Conservation (phyloP, 2,329 filamentous ascomycete genomes). For the Biscogniauxia marginata region DNA sequence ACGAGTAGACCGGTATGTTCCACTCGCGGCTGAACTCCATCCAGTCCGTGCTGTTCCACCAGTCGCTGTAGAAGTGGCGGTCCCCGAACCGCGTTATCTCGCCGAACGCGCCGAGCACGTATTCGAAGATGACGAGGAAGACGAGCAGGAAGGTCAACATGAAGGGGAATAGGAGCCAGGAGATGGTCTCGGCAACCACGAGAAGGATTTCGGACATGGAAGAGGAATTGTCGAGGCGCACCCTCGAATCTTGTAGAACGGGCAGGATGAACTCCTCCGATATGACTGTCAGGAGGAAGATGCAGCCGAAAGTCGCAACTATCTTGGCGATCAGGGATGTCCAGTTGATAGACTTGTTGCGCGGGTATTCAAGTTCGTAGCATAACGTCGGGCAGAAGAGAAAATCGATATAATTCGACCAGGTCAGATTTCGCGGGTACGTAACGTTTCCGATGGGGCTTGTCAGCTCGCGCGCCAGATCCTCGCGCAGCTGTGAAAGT, state of each 20-base stretch:
- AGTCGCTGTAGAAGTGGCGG: conserved; percentile 84
- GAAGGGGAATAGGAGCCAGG: conserved; percentile 90
- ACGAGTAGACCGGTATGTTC: conserved; percentile 97
- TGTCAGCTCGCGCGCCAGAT: conserved; percentile 86
- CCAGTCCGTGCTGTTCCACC: conserved; percentile 82
- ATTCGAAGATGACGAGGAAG: conserved; percentile 98
- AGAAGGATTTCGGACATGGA: conserved; percentile 66
- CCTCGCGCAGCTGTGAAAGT: conserved; percentile 72
- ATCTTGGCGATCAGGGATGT: conserved; percentile 80
- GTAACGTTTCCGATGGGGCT: conserved; percentile 87
- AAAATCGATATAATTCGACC: conserved; percentile 81
- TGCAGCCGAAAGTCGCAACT: conserved; percentile 89
- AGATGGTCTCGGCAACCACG: conserved; percentile 85
- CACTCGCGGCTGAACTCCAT: conserved; percentile 95
- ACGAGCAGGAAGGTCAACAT: conserved; percentile 95
- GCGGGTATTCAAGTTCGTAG: conserved; percentile 96
- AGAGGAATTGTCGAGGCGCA: conserved; percentile 46
- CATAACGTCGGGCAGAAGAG: conserved; percentile 92
- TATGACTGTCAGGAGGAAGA: conserved; percentile 87
- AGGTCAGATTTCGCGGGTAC: conserved; percentile 85
- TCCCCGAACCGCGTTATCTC: conserved; percentile 94
- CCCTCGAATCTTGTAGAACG: conserved; percentile 70
- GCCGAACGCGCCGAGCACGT: conserved; percentile 88
- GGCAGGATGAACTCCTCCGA: conserved; percentile 96
- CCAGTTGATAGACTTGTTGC: conserved; percentile 73